Base-by-base conservation (phyloP, 208 protist species). In the Leishmania martiniquensis region DNA sequence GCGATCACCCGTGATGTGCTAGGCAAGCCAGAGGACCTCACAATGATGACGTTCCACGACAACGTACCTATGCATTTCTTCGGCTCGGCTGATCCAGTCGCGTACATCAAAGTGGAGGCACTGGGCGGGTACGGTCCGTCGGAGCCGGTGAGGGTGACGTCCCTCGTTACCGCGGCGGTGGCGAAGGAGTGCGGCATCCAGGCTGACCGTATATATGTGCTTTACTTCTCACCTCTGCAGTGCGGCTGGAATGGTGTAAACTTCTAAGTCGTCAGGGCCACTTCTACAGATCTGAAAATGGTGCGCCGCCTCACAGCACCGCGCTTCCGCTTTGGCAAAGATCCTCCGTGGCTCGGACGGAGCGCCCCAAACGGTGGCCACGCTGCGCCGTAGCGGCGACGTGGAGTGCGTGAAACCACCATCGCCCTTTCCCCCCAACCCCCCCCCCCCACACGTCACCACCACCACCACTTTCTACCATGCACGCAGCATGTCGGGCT, bases 21-120 rank as follows among this genome's bases (percentile, higher is more conserved):
- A 2, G 74, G 69, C 39, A 85, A 86, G 71, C 68, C 76, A 5
- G 81, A 77, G 29, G 60, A 78, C 17, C 82, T 75, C 70, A 78
- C 86, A 39, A 88, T 88, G 85, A 81, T 68, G 49, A 75, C 76
- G 37, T 85, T 85, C 60, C 62, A 88, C 44, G 77, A 86, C 39
- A 62, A 76, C 25, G 75, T 74, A 9, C 66, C 73, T 55, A 80
- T 81, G 29, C 25, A 52, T 22, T 85, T 84, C 57, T 75, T 52
- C 51, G 68, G 54, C 62, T 72, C 73, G 34, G 82, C 75, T 17
- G 78, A 75, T 5, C 85, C 85, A 9, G 62, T 34, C 15, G 81
- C 75, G 66, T 80, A 68, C 59, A 66, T 88, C 39, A 72, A 77
- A 39, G 77, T 88, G 10, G 75, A 82, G 55, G 77, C 73, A 22